phyloP scores from a whole-genome alignment of 2,329 filamentous ascomycete species.

The Trichoderma sp. region DNA sequence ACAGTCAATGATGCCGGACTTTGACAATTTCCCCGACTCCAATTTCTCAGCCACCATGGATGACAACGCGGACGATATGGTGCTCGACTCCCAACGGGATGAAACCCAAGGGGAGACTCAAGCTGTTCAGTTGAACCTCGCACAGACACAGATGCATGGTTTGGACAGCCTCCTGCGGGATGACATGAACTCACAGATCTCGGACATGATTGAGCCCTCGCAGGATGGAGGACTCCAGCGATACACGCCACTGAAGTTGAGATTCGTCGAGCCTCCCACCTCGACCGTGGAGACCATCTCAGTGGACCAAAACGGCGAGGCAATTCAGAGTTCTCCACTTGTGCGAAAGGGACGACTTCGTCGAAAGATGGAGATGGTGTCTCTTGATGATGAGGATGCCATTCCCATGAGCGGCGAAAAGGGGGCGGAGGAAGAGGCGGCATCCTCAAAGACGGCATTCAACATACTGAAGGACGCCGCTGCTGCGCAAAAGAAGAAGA shows the following conservation, averaged over 20 bases:
- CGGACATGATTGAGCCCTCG: constrained; percentile 72
- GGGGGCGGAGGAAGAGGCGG: constrained; percentile 32
- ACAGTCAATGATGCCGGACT: constrained; percentile 58
- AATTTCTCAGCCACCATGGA: constrained; percentile 64
- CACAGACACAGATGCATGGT: constrained; percentile 62
- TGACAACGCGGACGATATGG: constrained; percentile 53
- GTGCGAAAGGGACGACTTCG: constrained; percentile 60
- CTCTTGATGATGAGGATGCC: constrained; percentile 30
- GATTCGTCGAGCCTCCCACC: constrained; percentile 65
- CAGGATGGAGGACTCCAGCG: constrained; percentile 79
- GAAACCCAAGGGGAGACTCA: constrained; percentile 46
- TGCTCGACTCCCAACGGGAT: constrained; percentile 49
- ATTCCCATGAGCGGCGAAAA: constrained; percentile 30
- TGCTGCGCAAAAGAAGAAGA: constrained; percentile 57
- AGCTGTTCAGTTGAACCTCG: constrained; percentile 58
- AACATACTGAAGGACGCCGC: constrained; percentile 69
- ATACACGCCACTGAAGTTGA: constrained; percentile 69
- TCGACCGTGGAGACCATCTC: constrained; percentile 74
- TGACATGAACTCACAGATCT: constrained; percentile 60
- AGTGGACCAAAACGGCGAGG: constrained; percentile 43
- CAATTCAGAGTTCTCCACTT: constrained; percentile 59
- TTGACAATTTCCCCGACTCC: constrained; percentile 59
- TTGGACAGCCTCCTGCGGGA: constrained; percentile 59
- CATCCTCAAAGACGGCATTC: constrained; percentile 56
- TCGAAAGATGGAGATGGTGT: constrained; percentile 43